Percentiles rank a stretch among this genome's conserved stretches.
phyloP scores from a whole-genome alignment of 352 stramenopile genomes.

The Pythium scleroteichum region DNA sequence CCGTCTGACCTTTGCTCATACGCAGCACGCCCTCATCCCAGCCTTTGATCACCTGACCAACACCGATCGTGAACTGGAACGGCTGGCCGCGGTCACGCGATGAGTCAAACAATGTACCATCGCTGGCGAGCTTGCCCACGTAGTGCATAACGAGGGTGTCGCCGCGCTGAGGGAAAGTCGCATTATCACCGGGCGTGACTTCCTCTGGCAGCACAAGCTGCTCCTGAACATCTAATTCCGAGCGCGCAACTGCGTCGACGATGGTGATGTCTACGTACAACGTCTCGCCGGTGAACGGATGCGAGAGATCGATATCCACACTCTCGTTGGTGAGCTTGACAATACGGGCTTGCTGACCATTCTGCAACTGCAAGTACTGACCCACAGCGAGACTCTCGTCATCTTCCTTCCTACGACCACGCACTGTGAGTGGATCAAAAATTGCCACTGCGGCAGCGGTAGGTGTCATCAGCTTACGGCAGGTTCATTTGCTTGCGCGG shows the following conservation, averaged over 20 bases:
- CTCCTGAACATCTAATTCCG: slow-evolving; percentile 48
- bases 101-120: slow-evolving; percentile 79
- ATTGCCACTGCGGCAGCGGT: not conserved
- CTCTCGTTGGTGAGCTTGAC: slow-evolving; percentile 66
- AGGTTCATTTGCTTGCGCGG: slow-evolving; percentile 76
- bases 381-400: slow-evolving; percentile 67
- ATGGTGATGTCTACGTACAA: slow-evolving; percentile 73
- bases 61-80: slow-evolving; percentile 81
- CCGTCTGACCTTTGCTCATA: slow-evolving; percentile 95
- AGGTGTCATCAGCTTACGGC: slow-evolving; percentile 28
- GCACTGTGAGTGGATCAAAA: not conserved
- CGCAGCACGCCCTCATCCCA: slow-evolving; percentile 95
- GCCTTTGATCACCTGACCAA: slow-evolving; percentile 92
- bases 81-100: slow-evolving; percentile 68
- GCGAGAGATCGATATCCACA: slow-evolving; percentile 75
- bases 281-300: slow-evolving; percentile 79
- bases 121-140: slow-evolving; percentile 62
- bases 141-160: slow-evolving; percentile 88
- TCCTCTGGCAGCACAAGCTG: slow-evolving; percentile 76
- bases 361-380: slow-evolving; percentile 55
- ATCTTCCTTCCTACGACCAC: slow-evolving; percentile 53
- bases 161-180: slow-evolving; percentile 61
- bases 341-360: slow-evolving; percentile 62
- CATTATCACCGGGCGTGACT: slow-evolving; percentile 59
- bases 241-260: slow-evolving; percentile 54